Evolutionary conservation across 257 asterid genomes (phyloP), one percentile per base, ranked within the genome.

Genomic region (Capsicum pubescens): DNA sequence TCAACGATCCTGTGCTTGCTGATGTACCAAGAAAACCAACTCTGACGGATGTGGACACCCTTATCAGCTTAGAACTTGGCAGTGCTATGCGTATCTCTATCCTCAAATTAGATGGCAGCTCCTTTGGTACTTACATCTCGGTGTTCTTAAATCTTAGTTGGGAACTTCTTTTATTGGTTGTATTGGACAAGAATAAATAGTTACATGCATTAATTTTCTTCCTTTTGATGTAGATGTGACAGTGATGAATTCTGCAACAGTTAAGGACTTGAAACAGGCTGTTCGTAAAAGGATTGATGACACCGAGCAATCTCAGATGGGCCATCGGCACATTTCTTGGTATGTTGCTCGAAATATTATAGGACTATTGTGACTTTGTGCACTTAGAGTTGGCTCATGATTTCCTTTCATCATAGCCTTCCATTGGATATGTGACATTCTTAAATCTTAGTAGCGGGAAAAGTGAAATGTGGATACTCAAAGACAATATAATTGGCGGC

Each of bases 251-350:
- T 89, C 93, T 71, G 95, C 97, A 7, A 92, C 94, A 0, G 92
- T 94, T 86, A 95, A 91, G 88, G 96, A 91, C 84, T 88, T 96
- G 89, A 95, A 91, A 88, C 82, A 91, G 83, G 94, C 95, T 59
- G 83, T 94, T 85, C 90, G 92, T 89, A 91, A 87, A 50, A 92
- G 90, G 71, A 90, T 93, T 85, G 91, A 89, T 54, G 94, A 91
- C 8, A 86, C 86, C 88, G 98, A 94, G 93, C 94, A 95, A 60
- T 90, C 97, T 42, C 86, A 81, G 57, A 94, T 95, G 99, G 99
- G 99, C 8, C 97, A 95, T 88, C 97, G 97, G 56, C 98, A 95
- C 68, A 92, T 95, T 86, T 95, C 98, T 83, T 95, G 99, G 98
- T 94, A 86, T 32, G 91, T 56, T 69, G 15, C 57, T 74, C 17